Base-by-base conservation (phyloP, 139 green algal genomes). In the Trebouxia sp. region DNA sequence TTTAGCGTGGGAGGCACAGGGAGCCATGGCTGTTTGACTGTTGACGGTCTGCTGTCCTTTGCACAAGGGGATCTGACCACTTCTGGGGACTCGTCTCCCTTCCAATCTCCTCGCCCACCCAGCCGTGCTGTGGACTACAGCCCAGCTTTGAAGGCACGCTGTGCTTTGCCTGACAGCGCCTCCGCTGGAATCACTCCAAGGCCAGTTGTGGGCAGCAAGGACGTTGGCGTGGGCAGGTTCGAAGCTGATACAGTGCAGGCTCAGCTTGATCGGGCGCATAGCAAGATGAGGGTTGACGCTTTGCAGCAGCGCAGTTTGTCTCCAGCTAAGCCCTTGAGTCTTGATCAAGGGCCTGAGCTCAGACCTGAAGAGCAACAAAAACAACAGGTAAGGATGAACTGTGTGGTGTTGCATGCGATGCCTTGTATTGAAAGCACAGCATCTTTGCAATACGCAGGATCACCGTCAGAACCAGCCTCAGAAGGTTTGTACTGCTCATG, bases 201-300 rank as follows among this genome's bases (percentile, higher is more conserved):
- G 62, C 32, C 28, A n/a, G 12, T 45, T 32, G 35, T 72, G 62
- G 6, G 28, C 62, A 72, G 15, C 35, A 72, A 35, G 12, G 32
- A 72, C 15, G 14, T 72, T 42, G 62, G 62, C 5, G 32, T 72
- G 37, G 62, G 62, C 35, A 72, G 62, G 28, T 72, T 72, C 24
- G 32, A 45, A n/a, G 62, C 32, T 41, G 32, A 72, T 3, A 14
- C 1, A 6, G 28, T 17, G 28, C 24, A 69, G 3, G 35, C 42
- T 5, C 12, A 72, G 15, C 7, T 72, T 45, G 62, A 42, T 14
- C 32, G 43, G 20, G 15, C 32, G n/a, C n/a, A n/a, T n/a, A n/a
- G n/a, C n/a, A n/a, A n/a, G n/a, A n/a, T n/a, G n/a, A n/a, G n/a
- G n/a, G n/a, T n/a, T n/a, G n/a, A n/a, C n/a, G n/a, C n/a, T n/a